Conservation (phyloP, 2,329 filamentous ascomycete genomes). For the Penicillium sp. region DNA sequence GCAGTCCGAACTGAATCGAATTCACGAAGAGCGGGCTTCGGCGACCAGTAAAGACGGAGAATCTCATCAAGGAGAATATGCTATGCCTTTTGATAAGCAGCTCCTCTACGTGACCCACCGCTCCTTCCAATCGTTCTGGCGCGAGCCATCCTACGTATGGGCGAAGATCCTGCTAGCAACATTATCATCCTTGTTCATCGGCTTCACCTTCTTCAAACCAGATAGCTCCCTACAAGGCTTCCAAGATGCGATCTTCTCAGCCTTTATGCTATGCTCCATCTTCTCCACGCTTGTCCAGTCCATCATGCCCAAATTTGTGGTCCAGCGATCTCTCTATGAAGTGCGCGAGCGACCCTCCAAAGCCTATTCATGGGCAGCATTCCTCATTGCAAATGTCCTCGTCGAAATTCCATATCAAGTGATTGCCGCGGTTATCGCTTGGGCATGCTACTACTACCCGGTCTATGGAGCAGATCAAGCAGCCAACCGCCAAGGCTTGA, state of each 20-base stretch:
- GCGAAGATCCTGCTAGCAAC: slow-evolving; percentile 73
- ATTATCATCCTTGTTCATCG: slow-evolving; percentile 68
- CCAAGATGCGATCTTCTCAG: slow-evolving; percentile 82
- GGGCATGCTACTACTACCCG: slow-evolving; percentile 82
- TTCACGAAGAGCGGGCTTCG: slow-evolving; percentile 53
- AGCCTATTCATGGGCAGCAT: slow-evolving; percentile 81
- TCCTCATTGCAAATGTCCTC: slow-evolving; percentile 79
- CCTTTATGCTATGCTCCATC: slow-evolving; percentile 71
- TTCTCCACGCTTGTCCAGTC: slow-evolving; percentile 59
- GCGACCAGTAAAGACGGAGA: slow-evolving; percentile 27
- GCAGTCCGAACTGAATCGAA: slow-evolving; percentile 58
- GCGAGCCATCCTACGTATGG: slow-evolving; percentile 82
- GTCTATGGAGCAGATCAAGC: slow-evolving; percentile 63
- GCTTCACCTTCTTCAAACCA: slow-evolving; percentile 75
- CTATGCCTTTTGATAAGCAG: slow-evolving; percentile 69
- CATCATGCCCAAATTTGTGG: slow-evolving; percentile 79
- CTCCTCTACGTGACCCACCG: slow-evolving; percentile 67
- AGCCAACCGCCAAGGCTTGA: slow-evolving; percentile 69
- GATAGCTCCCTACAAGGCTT: slow-evolving; percentile 73
- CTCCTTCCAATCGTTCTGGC: slow-evolving; percentile 88
- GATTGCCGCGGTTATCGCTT: slow-evolving; percentile 72
- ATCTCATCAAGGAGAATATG: slow-evolving; percentile 68
- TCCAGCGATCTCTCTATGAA: slow-evolving; percentile 79
- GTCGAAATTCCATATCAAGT: slow-evolving; percentile 86
- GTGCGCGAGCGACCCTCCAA: slow-evolving; percentile 82